Evolutionary conservation across 2,329 filamentous ascomycete genomes (phyloP).

Genomic region (Arthroderma sp.): DNA sequence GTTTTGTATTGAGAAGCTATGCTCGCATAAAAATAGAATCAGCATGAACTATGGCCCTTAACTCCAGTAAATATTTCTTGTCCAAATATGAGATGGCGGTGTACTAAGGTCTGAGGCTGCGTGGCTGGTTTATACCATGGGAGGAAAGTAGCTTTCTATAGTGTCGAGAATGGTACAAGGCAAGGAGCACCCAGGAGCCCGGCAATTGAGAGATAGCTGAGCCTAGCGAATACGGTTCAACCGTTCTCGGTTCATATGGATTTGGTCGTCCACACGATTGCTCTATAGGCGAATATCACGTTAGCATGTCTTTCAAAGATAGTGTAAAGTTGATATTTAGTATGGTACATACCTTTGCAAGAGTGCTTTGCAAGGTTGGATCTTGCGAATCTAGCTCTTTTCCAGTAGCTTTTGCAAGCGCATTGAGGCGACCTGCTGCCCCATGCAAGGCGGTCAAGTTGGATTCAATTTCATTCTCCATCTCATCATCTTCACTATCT

Average conservation of each 20-base stretch:
- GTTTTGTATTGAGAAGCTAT: too few species aligned
- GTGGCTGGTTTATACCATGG: too few species aligned
- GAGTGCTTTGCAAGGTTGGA: conserved; percentile 62
- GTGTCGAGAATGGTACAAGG: too few species aligned
- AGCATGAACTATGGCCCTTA: too few species aligned
- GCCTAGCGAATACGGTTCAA: conserved; percentile 43
- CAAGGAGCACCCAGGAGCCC: too few species aligned
- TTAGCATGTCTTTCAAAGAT: conserved; percentile 13
- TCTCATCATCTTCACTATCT: conserved; percentile 55
- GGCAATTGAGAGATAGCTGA: too few species aligned
- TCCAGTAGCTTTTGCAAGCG: conserved; percentile 59
- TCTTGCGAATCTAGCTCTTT: conserved; percentile 67
- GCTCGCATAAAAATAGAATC: too few species aligned
- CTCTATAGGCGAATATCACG: conserved; percentile 39
- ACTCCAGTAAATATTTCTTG: too few species aligned
- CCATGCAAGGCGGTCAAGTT: conserved; percentile 49
- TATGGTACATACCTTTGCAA: conserved; percentile 51
- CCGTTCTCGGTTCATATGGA: conserved; percentile 62
- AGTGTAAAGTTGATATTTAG: neutral
- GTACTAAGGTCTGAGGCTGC: too few species aligned
- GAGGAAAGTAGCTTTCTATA: too few species aligned
- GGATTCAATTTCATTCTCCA: conserved; percentile 58
- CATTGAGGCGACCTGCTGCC: conserved; percentile 57
- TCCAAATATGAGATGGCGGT: too few species aligned
- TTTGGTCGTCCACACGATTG: conserved; percentile 69